Evolutionary conservation across 164 flowering plant species (phyloP), one percentile per base, ranked within the genome.

Genomic region (Sextonia rubra): DNA sequence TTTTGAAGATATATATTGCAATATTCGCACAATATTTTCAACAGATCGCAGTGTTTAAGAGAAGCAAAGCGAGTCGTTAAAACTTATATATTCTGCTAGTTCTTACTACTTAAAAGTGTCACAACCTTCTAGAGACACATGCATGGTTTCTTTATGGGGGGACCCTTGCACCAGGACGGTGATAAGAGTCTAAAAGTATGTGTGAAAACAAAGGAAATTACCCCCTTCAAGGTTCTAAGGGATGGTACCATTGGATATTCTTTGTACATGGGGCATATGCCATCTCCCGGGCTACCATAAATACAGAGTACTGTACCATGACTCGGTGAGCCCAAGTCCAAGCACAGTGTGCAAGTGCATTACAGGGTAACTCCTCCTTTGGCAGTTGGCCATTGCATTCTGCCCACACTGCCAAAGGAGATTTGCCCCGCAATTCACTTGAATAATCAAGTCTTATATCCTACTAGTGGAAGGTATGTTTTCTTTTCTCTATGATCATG

Each of bases 401-500:
- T 47, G 37, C 68, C 69, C 69, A 69, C 5, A 37, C 79, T 85
- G 84, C 87, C 87, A 83, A 85, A 85, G 85, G 83, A 82, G 85
- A 79, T 85, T 81, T 85, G 85, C 87, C 84, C 85, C 64, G 80
- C 80, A 79, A 81, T 80, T 74, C 79, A 69, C 64, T 74, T 69
- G 32, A 15, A 58, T 70, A 66, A n/a, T 29, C 65, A 18, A 12
- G 24, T 37, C 8, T n/a, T 18, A 20, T n/a, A 3, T n/a, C 18
- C 44, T 2, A 27, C 67, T 15, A 15, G 67, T 61, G 27, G 67
- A 20, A 64, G 58, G 58, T 52, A 14, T 4, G 58, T 52, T 52
- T 52, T 52, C 58, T 52, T 18, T 52, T 52, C 20, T 20, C 7
- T 52, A 52, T 37, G 44, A 37, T 37, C 11, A 37, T 37, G 11